Evolutionary conservation across 2,329 filamentous ascomycete species (phyloP), one percentile per base, ranked within the genome.

Genomic region (Neonectria faginata): DNA sequence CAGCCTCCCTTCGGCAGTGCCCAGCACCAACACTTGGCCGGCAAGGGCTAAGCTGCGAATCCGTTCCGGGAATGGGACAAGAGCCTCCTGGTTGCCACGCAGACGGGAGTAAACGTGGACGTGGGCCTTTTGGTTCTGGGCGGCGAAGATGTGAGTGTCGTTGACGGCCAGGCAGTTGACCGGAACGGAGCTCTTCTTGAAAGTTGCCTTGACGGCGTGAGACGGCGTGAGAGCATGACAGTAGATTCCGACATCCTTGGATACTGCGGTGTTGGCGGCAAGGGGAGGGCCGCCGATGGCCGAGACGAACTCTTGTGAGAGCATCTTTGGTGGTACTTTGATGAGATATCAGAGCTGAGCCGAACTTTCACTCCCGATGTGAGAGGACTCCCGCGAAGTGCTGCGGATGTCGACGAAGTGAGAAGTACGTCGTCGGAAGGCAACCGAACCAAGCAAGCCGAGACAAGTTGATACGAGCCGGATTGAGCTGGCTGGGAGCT

Each of bases 171-270:
- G 82, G 72, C 92, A 91, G 78, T 95, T 92, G 62, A 86, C 83
- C 27, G 90, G 86, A n/a, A 90, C 89, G 16, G 92, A 92, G 82
- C 92, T 97, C 82, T 97, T 98, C 85, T 97, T 98, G 85, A 96
- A 94, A 52, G 90, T 87, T 67, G 89, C 84, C 74, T 91, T 91
- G 75, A 94, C 88, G n/a, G 88, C 86, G 68, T 91, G 87, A 58
- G 91, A 86, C 44, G 94, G 94, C 73, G 93, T 91, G 72, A 94
- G 86, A 67, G 93, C 90, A 79, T 97, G 92, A 60, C 92, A 80
- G 80, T 97, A 96, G 76, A 98, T 93, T 73, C 92, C 93, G 54
- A 93, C 90, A 80, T 97, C 94, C 79, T 95, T 89, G 62, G 86
- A 84, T 57, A 90, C 83, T 68, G 87, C 85, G 2, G 88, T 89